Base-by-base conservation (phyloP, 306 rosid species). In the Hylodesmum podocarpum region DNA sequence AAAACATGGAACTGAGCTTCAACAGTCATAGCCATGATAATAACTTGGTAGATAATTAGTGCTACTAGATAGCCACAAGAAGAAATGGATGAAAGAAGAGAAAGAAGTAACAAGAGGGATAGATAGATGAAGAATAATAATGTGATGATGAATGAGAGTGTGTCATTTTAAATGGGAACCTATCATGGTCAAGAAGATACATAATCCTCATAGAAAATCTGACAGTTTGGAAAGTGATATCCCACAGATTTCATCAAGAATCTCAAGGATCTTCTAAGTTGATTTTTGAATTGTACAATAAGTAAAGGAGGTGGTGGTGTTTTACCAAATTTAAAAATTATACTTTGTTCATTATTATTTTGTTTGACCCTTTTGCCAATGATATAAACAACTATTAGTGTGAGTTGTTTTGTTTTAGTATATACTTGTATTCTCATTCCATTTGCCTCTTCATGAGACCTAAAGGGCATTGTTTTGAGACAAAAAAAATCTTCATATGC, bases 201-300 rank as follows among this genome's bases (percentile, higher is more conserved):
- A 88, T 59, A 86, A 91, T 86, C 89, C 83, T 73, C 70, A 33
- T 58, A 44, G 58, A 31, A 87, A 86, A 88, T 85, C 72, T 80
- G 96, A 91, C 93, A 84, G 93, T 77, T 88, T 83, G 89, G 91
- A 93, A 93, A 89, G 88, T 10, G 57, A 84, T 86, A 93, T 87
- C 91, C 81, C 73, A 84, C 84, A 84, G 93, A 89, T 93, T 88
- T 87, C 87, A 70, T 83, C 36, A 34, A 87, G 81, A 87, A 88
- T 93, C 96, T 91, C 43, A 7, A 72, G 76, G 89, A 93, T 89
- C 86, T 91, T 82, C 80, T 57, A 44, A 49, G 70, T 86, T 88
- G 85, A 89, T 86, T 87, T 87, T 89, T 89, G 84, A 83, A 83
- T 86, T 86, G 13, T 74, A 39, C 73, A 67, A 77, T 2, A 76